Evolutionary conservation across 257 asterid species (phyloP).

Genomic region (Mentha longifolia): DNA sequence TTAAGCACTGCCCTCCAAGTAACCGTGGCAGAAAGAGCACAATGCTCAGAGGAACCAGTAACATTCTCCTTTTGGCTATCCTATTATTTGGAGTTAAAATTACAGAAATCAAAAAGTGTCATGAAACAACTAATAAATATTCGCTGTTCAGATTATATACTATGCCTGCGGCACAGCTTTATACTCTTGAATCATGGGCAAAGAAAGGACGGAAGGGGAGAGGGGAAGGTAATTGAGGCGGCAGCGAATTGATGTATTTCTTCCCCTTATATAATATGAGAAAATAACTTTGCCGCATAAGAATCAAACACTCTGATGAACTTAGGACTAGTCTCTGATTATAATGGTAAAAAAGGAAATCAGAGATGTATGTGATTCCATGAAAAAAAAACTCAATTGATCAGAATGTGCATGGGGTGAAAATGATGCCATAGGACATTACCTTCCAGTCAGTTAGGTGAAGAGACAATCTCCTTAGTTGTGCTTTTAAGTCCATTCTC

Average conservation of each 20-base stretch:
- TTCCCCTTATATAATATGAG: neutral
- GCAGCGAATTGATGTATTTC: neutral
- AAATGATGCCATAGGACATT: slow-evolving; percentile 21
- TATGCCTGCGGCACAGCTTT: neutral
- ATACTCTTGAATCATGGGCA: slow-evolving; percentile 9
- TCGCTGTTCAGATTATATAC: neutral
- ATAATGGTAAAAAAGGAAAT: slow-evolving; percentile 15
- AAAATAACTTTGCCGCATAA: neutral
- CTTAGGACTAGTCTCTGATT: slow-evolving; percentile 2
- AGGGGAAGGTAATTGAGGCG: neutral
- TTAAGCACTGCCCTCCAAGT: neutral
- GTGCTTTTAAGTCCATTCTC: slow-evolving; percentile 56
- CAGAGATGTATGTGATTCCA: neutral
- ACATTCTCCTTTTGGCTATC: neutral
- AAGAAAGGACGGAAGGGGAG: neutral
- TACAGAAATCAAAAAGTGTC: neutral
- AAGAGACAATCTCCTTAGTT: slow-evolving; percentile 67
- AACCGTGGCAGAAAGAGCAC: neutral
- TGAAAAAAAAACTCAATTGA: neutral
- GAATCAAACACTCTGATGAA: slow-evolving; percentile 12
- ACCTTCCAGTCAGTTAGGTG: slow-evolving; percentile 89
- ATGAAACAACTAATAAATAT: neutral
- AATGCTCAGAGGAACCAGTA: neutral
- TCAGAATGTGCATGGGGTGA: slow-evolving; percentile 16
- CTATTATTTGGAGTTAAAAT: neutral